phyloP scores from a whole-genome alignment of 2,329 filamentous ascomycete genomes.

The Alternaria solani region DNA sequence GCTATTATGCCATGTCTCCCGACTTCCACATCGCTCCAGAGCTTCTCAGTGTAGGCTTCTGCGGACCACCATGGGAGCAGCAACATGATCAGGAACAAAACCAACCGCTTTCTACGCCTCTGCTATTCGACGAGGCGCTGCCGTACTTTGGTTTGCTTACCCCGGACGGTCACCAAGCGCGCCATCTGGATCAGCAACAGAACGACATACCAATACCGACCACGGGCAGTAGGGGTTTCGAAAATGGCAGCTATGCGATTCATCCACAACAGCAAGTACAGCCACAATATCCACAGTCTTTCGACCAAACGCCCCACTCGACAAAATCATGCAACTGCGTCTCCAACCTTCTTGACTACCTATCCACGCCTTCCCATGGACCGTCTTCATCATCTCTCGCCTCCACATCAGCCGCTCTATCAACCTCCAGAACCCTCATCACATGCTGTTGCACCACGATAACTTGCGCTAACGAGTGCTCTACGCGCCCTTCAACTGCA shows the following conservation, averaged over 20 bases:
- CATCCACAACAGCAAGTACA: not conserved
- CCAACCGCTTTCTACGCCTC: not conserved
- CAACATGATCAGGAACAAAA: not conserved
- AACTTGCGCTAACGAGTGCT: conserved; percentile 8
- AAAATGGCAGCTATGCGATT: not conserved
- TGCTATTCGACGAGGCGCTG: not conserved
- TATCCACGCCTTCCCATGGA: conserved; percentile 1
- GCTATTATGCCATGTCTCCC: conserved; percentile 6
- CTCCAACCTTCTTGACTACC: conserved; percentile 6
- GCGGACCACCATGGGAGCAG: conserved; percentile 10
- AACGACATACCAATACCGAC: not conserved
- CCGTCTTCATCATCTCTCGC: not conserved
- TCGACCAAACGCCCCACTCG: not conserved
- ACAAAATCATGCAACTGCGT: conserved; percentile 7
- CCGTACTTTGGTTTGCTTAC: conserved; percentile 14
- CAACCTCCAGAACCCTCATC: conserved; percentile 7
- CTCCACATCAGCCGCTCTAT: conserved; percentile 6
- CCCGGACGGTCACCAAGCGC: not conserved
- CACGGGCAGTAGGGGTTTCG: not conserved
- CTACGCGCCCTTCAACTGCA: conserved; percentile 5
- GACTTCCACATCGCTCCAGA: conserved; percentile 9
- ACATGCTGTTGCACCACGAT: conserved; percentile 6
- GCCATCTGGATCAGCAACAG: conserved; percentile 4
- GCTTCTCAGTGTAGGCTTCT: conserved; percentile 4
- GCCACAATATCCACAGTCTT: not conserved